Conservation (phyloP, 345 rosid species). For the Corchorus capsularis region DNA sequence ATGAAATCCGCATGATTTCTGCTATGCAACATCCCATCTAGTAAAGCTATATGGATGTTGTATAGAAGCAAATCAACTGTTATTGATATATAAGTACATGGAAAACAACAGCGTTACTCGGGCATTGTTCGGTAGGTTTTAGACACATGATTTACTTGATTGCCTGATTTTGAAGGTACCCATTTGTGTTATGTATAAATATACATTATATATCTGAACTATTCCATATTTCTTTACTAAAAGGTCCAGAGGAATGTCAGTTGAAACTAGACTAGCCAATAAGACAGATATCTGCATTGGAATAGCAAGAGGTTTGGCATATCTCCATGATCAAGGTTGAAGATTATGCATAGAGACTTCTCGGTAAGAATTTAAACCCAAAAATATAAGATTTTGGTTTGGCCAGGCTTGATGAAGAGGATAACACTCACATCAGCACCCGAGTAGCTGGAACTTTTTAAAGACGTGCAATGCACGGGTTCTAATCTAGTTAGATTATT, state of each 20-base stretch:
- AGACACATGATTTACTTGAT: background rate
- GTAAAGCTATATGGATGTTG: slow-evolving; percentile 60
- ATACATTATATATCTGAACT: background rate
- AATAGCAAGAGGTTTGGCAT: slow-evolving; percentile 49
- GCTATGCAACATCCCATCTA: slow-evolving; percentile 63
- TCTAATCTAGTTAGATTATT: no score
- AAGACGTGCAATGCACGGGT: background rate
- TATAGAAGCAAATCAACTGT: slow-evolving; percentile 53
- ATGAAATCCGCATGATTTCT: slow-evolving; percentile 63
- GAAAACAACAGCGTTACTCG: slow-evolving; percentile 57
- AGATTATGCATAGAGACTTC: slow-evolving; percentile 52
- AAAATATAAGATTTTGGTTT: slow-evolving; percentile 52
- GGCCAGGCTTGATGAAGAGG: slow-evolving; percentile 54
- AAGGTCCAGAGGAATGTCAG: slow-evolving; percentile 39
- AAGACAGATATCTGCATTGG: slow-evolving; percentile 44
- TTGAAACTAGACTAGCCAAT: slow-evolving; percentile 40
- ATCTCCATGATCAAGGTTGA: slow-evolving; percentile 49
- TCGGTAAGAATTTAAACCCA: slow-evolving; percentile 38
- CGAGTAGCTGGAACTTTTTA: slow-evolving; percentile 51
- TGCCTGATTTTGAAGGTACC: background rate
- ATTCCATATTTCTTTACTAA: background rate
- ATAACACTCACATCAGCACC: slow-evolving; percentile 52
- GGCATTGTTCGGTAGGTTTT: slow-evolving; percentile 40
- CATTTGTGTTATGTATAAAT: no score
- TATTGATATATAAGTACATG: slow-evolving; percentile 60